Evolutionary conservation across 495 filamentous ascomycete genomes (phyloP), one percentile per base, ranked within the genome.

Genomic region (Podospora pseudoanserina): DNA sequence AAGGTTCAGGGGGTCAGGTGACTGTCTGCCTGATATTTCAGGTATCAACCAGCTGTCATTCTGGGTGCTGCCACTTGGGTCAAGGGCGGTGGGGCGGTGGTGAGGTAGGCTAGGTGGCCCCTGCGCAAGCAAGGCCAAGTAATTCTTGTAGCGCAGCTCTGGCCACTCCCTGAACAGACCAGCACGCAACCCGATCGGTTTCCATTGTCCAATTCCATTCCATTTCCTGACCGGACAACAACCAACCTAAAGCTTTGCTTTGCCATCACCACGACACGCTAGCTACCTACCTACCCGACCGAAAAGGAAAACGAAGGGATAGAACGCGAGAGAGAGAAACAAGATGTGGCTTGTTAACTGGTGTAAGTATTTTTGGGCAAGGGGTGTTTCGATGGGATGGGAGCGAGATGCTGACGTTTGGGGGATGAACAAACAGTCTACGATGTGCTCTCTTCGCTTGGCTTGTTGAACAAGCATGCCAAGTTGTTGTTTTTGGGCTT

Each of bases 301-400:
- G 23, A 23, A 23, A 23, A 23, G 23, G 1, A 23, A 23, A 23
- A 23, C 23, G 23, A 23, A 23, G 23, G 23, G 23, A 64, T n/a
- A 26, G 54, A 11, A 64, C 53, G 13, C 6, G 15, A 13, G 15
- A 49, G 39, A 5, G 15, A 63, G 71, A 34, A 70, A 71, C 84
- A 87, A 77, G 68, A 97, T 98, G 94, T 97, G 92, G 93, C 90
- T 98, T 77, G 78, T 96, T 71, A 92, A 92, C 87, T 98, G 94
- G 94, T 96, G 92, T 95, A 91, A 79, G 91, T 84, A 67, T 64
- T 60, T 27, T 61, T 26, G 13, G 20, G 56, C 58, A 23, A 23
- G 23, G 64, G n/a, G 55, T 30, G 7, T 3, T 49, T 58, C n/a
- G 65, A 67, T 67, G 23, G 64, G 23, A 57, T 57, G 55, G 64